A percentile compares a stretch with the other conserved stretches of the same genome.
Conservation (phyloP, 164 flowering plant genomes). For the Santalum album region DNA sequence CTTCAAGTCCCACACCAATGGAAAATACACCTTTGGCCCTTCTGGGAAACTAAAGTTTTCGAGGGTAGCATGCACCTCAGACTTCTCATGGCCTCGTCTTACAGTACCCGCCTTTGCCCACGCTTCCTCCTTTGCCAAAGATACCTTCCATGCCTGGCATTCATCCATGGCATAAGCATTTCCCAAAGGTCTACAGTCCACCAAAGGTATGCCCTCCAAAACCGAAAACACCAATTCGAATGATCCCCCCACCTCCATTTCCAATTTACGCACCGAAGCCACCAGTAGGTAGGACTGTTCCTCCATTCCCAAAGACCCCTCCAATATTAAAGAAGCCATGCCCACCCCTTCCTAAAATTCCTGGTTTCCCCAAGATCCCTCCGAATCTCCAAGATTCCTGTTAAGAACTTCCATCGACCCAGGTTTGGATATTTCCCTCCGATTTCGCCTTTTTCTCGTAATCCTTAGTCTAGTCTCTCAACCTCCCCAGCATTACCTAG, state of each 20-base stretch:
- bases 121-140: slow-evolving; percentile 7
- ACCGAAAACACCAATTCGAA: slow-evolving; percentile 13
- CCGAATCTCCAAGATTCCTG: neutral
- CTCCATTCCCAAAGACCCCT: neutral
- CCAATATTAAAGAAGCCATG: neutral
- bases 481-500: too few relatives aligned
- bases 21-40: slow-evolving; percentile 35
- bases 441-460: too few relatives aligned
- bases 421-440: neutral
- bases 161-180: slow-evolving; percentile 8
- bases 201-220: slow-evolving; percentile 17
- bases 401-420: neutral
- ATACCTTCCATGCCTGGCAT: neutral
- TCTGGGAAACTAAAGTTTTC: slow-evolving; percentile 52
- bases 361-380: neutral
- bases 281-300: neutral
- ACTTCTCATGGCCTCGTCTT: slow-evolving; percentile 46
- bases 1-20: slow-evolving; percentile 27
- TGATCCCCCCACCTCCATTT: slow-evolving; percentile 16
- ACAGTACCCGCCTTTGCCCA: slow-evolving; percentile 34
- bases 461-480: too few relatives aligned
- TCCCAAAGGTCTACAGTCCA: slow-evolving; percentile 5
- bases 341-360: neutral
- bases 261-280: slow-evolving; percentile 10
- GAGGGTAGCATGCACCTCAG: slow-evolving; percentile 50